Evolutionary conservation across 2,329 filamentous ascomycete species (phyloP).

Genomic region (Neobulgaria alba): DNA sequence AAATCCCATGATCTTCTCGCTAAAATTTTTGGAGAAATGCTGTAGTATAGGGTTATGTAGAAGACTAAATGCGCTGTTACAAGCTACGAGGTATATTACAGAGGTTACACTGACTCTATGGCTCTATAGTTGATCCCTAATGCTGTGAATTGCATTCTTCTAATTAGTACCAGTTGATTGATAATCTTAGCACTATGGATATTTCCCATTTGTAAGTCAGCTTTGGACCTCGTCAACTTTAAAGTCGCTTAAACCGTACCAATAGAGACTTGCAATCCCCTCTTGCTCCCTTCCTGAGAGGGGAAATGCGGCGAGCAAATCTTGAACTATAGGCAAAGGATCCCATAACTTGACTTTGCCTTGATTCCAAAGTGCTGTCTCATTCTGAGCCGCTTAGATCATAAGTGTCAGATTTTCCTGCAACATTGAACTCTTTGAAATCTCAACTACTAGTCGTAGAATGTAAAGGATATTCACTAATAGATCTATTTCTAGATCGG

Average conservation of each 20-base stretch:
- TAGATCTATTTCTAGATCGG: conserved; percentile 34
- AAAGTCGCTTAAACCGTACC: conserved; percentile 45
- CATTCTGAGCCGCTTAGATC: conserved; percentile 54
- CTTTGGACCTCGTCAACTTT: conserved; percentile 40
- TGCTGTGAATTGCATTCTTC: too few relatives aligned
- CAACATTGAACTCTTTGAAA: conserved; percentile 16
- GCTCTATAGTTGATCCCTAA: too few relatives aligned
- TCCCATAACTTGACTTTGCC: conserved; percentile 74
- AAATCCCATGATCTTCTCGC: too few relatives aligned
- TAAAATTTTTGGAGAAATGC: too few relatives aligned
- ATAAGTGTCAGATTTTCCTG: conserved; percentile 48
- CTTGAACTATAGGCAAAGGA: conserved; percentile 46
- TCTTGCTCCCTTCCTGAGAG: conserved; percentile 48
- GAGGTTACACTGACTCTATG: too few relatives aligned
- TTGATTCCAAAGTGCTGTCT: conserved; percentile 65
- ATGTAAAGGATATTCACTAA: conserved; percentile 58
- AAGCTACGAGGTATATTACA: too few relatives aligned
- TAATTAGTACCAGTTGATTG: too few relatives aligned
- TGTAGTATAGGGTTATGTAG: too few relatives aligned
- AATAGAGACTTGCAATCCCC: conserved; percentile 61
- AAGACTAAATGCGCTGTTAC: too few relatives aligned
- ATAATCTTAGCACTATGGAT: conserved; percentile 60
- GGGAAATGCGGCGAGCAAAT: conserved; percentile 37
- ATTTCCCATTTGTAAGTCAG: conserved; percentile 69
- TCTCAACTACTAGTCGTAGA: conserved; percentile 57